Conservation (phyloP, 148 eudicot genomes). For the Selenicereus undatus region DNA sequence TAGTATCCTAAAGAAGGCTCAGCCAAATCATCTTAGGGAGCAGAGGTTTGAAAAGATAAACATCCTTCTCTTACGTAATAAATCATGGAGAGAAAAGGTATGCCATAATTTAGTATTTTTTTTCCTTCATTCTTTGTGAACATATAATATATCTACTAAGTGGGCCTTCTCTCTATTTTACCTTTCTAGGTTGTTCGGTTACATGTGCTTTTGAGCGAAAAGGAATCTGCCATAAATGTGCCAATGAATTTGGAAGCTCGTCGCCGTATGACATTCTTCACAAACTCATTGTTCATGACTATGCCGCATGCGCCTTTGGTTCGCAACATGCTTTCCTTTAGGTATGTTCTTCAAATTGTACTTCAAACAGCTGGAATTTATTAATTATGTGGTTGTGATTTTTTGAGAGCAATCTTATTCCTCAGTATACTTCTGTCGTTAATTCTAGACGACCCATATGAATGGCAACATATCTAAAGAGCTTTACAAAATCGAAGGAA, state of each 20-base stretch:
- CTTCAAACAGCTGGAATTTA: neutral
- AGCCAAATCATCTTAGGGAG: constrained; percentile 33
- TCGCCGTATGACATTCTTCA: constrained; percentile 90
- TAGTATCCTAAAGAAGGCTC: constrained; percentile 52
- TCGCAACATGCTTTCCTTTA: constrained; percentile 95
- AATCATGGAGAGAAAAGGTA: constrained; percentile 89
- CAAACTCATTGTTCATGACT: constrained; percentile 92
- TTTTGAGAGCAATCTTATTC: neutral
- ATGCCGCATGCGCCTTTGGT: constrained; percentile 97
- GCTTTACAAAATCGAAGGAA: neutral
- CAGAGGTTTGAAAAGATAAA: constrained; percentile 81
- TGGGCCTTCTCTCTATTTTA: neutral
- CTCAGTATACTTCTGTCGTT: neutral
- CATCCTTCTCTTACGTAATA: constrained; percentile 38
- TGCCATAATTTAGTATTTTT: neutral
- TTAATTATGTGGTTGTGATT: neutral
- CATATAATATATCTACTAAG: neutral
- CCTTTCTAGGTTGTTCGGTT: constrained; percentile 70
- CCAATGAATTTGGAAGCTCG: constrained; percentile 98
- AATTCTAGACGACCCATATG: neutral
- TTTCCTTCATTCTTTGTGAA: neutral
- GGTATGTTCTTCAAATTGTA: constrained; percentile 43
- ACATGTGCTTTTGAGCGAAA: constrained; percentile 82
- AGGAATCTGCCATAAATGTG: constrained; percentile 95
- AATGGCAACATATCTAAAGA: neutral